phyloP scores from a whole-genome alignment of 257 asterid genomes.

The Capsicum chinense region DNA sequence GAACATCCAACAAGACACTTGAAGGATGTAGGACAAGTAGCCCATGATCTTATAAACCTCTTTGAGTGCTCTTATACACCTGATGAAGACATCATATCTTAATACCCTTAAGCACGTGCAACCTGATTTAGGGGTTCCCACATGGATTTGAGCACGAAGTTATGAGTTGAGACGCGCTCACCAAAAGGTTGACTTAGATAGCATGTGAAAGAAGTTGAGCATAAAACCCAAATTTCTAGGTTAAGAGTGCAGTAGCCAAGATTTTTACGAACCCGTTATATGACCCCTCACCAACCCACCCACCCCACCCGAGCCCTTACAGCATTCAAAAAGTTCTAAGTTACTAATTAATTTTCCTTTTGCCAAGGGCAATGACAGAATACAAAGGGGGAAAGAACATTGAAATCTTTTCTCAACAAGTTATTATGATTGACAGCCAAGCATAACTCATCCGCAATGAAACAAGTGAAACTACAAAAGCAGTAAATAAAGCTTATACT shows the following conservation, averaged over 20 bases:
- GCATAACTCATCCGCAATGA: not conserved
- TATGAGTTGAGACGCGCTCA: not conserved
- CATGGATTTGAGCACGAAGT: not conserved
- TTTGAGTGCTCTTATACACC: not conserved
- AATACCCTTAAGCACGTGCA: not conserved
- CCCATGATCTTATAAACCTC: not conserved
- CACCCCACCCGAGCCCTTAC: not conserved
- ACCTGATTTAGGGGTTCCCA: not conserved
- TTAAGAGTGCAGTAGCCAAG: not conserved
- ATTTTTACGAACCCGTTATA: not conserved
- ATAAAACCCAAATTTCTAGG: not conserved
- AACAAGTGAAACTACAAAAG: not conserved
- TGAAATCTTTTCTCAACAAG: not conserved
- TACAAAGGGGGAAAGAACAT: not conserved
- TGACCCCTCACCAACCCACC: not conserved
- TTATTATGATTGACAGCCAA: not conserved
- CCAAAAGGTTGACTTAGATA: conserved; percentile 2
- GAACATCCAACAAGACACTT: not conserved
- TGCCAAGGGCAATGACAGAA: not conserved
- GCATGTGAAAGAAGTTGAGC: not conserved
- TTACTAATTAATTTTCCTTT: not conserved
- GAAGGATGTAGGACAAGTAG: not conserved
- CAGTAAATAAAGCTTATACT: not conserved
- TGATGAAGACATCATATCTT: not conserved
- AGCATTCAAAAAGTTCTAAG: not conserved